Conservation (phyloP, 768 basidiomycete species). For the Boletus pseudopeckii region DNA sequence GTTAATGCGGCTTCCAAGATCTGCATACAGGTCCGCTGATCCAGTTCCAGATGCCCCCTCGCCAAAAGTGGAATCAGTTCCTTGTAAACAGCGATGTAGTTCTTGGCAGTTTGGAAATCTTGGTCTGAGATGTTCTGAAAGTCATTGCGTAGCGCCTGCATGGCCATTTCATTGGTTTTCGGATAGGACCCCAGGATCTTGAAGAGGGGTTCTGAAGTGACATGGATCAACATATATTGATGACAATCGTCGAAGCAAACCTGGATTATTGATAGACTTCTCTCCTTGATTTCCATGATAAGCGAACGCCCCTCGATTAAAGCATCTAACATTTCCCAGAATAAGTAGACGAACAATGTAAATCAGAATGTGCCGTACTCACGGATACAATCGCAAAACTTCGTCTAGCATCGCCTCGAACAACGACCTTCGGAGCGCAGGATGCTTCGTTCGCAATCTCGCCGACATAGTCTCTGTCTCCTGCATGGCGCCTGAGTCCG, state of each 20-base stretch:
- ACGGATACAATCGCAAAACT: conserved; percentile 24
- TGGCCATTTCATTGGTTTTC: background rate
- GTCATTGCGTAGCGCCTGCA: background rate
- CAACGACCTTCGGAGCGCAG: conserved; percentile 14
- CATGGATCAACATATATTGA: background rate
- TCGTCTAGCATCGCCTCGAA: conserved; percentile 26
- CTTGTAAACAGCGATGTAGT: conserved; percentile 10
- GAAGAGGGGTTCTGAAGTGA: conserved; percentile 8
- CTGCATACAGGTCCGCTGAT: background rate
- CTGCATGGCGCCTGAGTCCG: rapidly evolving
- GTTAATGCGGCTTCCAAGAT: conserved; percentile 8
- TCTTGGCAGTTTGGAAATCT: conserved; percentile 14
- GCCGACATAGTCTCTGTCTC: background rate
- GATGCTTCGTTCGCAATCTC: conserved; percentile 5
- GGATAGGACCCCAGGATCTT: conserved; percentile 11
- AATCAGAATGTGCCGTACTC: background rate
- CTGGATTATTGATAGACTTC: background rate
- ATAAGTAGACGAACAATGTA: background rate
- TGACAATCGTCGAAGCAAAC: background rate
- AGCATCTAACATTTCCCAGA: conserved; percentile 1
- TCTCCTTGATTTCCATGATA: background rate
- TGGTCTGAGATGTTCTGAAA: conserved; percentile 2
- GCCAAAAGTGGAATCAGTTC: background rate
- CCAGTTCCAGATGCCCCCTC: background rate
- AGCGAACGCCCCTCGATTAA: conserved; percentile 14